These are phyloP conservation scores for Scheffersomyces illinoinensis DNA, from an alignment of 1,139 yeast genomes.

Conservation along the genomic window DNA sequence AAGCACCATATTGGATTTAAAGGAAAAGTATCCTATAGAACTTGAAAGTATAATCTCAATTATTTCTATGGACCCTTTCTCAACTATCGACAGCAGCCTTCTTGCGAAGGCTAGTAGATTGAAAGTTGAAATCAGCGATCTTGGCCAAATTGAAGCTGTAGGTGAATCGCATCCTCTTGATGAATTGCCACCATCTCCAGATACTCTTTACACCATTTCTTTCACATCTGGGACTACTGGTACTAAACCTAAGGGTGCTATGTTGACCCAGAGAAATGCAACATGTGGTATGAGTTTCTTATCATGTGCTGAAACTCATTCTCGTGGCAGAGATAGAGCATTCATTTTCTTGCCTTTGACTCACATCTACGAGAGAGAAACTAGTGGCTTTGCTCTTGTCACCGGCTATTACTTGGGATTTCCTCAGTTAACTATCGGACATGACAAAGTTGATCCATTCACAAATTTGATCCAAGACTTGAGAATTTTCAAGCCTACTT, in stretches of 20 bases:
- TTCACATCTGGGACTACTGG: slow-evolving; percentile 49
- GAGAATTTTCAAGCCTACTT: slow-evolving; percentile 29
- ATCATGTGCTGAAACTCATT: slow-evolving; percentile 13
- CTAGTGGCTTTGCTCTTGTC: slow-evolving; percentile 27
- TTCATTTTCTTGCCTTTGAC: slow-evolving; percentile 38
- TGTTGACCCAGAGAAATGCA: slow-evolving; percentile 31
- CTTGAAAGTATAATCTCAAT: slow-evolving; percentile 29
- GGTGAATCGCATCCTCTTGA: slow-evolving; percentile 12
- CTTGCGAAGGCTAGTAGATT: slow-evolving; percentile 9
- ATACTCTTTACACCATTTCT: slow-evolving; percentile 37
- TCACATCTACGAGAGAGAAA: slow-evolving; percentile 42
- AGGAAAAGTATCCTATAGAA: slow-evolving; percentile 21
- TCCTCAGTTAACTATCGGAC: slow-evolving; percentile 30
- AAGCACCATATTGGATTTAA: slow-evolving; percentile 25
- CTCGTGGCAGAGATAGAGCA: slow-evolving; percentile 12
- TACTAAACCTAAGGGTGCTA: slow-evolving; percentile 41
- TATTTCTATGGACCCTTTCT: slow-evolving; percentile 38
- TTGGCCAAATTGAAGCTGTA: slow-evolving; percentile 15
- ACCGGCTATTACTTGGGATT: slow-evolving; percentile 45
- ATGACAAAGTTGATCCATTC: slow-evolving; percentile 12
- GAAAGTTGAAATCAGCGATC: slow-evolving; percentile 13
- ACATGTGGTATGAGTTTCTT: slow-evolving; percentile 26
- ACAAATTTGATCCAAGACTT: slow-evolving; percentile 26
- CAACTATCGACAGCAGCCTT: neutral
- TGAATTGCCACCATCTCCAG: slow-evolving; percentile 29